Conservation (phyloP, 169 alveolate genomes). For the Plasmodium relictum region DNA sequence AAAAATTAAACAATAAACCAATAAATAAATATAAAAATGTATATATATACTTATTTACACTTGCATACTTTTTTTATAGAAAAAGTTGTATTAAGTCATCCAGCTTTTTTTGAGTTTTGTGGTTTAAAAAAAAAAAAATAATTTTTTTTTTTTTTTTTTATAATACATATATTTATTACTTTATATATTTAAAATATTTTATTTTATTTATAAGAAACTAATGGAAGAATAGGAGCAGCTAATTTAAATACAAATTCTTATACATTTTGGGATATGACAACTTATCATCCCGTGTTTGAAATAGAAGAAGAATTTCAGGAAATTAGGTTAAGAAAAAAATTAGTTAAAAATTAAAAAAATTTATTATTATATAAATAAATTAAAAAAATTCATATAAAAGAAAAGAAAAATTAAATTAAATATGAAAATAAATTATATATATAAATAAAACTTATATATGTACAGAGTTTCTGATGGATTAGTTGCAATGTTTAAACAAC, state of each 20-base stretch:
- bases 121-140: conserved; percentile 65
- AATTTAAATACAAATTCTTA: conserved; percentile 81
- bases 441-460: neutral
- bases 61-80: conserved; percentile 47
- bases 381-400: neutral
- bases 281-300: conserved; percentile 63
- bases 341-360: neutral
- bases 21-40: too few relatives aligned
- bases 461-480: conserved; percentile 85
- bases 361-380: too few relatives aligned
- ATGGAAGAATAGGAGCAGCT: conserved; percentile 86
- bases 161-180: neutral
- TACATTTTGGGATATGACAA: conserved; percentile 82
- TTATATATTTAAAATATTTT: neutral
- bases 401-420: neutral
- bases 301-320: conserved; percentile 76
- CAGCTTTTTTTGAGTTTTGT: conserved; percentile 87
- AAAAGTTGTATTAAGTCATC: conserved; percentile 82
- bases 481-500: conserved; percentile 86
- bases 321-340: conserved; percentile 32
- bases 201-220: conserved; percentile 67
- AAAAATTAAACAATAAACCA: too few relatives aligned
- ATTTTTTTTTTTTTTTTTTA: neutral
- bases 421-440: neutral
- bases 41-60: neutral